Conservation (phyloP, 2,329 filamentous ascomycete species). For the Sclerotinia spermophila region DNA sequence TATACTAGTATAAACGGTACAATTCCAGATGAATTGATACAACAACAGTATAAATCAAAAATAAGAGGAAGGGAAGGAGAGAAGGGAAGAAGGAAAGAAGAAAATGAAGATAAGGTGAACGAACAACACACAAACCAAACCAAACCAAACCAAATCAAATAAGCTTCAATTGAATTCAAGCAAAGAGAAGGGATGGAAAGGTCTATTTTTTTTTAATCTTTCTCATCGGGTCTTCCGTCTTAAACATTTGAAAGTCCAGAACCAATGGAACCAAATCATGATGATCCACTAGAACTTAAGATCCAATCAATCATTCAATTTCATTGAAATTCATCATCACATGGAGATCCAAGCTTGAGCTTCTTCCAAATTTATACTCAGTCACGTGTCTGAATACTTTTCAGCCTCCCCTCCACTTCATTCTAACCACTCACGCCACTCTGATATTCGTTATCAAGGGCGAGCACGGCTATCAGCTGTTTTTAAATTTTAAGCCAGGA, state of each 20-base stretch:
- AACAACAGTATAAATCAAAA: background rate
- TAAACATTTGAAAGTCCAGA: background rate
- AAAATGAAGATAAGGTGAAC: background rate
- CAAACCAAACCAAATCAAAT: background rate
- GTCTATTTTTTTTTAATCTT: too few species aligned
- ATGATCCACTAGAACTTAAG: conserved; percentile 2
- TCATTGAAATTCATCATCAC: background rate
- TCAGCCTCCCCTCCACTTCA: background rate
- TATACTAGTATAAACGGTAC: background rate
- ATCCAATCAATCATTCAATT: too few species aligned
- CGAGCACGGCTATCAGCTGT: background rate
- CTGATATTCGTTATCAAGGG: background rate
- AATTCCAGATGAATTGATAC: background rate
- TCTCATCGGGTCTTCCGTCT: background rate
- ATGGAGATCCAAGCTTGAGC: conserved; percentile 7
- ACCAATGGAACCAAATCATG: conserved; percentile 1
- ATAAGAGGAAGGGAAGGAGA: background rate
- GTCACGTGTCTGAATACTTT: too few species aligned
- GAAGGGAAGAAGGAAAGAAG: background rate
- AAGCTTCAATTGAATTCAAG: background rate
- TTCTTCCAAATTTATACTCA: background rate
- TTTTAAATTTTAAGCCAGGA: background rate
- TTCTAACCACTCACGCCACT: background rate
- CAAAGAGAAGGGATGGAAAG: conserved; percentile 8
- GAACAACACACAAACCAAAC: background rate